Percentiles rank a stretch among this genome's conserved stretches.
Evolutionary conservation across 2,329 filamentous ascomycete species (phyloP).

Genomic region (Aphanoascus verrucosus): DNA sequence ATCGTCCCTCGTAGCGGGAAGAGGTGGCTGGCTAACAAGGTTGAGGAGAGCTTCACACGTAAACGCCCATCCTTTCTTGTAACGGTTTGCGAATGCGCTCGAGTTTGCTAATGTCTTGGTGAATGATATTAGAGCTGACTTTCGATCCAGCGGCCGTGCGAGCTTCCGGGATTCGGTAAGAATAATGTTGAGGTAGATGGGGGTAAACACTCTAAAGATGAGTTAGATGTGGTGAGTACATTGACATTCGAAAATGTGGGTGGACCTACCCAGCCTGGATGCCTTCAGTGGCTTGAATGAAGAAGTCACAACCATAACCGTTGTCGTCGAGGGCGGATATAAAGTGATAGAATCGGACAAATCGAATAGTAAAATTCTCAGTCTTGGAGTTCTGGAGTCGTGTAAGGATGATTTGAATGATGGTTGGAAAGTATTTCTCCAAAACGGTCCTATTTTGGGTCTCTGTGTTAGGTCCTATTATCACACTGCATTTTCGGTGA

Average conservation of each 20-base stretch:
- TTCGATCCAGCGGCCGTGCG: constrained; percentile 76
- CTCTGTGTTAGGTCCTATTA: constrained; percentile 1
- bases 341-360: constrained; percentile 90
- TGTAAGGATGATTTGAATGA: constrained; percentile 72
- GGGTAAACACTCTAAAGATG: constrained; percentile 48
- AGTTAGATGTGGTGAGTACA: constrained; percentile 13
- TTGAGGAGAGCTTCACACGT: constrained; percentile 85
- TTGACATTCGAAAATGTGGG: neutral
- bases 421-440: constrained; percentile 65
- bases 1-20: constrained; percentile 60
- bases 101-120: constrained; percentile 87
- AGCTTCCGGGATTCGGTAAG: constrained; percentile 83
- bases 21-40: constrained; percentile 77
- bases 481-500: neutral
- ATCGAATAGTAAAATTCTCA: constrained; percentile 74
- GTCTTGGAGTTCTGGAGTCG: constrained; percentile 61
- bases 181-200: constrained; percentile 77
- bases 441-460: constrained; percentile 45
- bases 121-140: constrained; percentile 83
- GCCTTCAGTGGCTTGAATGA: constrained; percentile 71
- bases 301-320: constrained; percentile 85
- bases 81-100: constrained; percentile 67
- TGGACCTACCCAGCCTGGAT: constrained; percentile 55
- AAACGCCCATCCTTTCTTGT: constrained; percentile 80
- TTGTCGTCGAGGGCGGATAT: constrained; percentile 67